Base-by-base conservation (phyloP, 257 asterid genomes). In the Mentha longifolia region DNA sequence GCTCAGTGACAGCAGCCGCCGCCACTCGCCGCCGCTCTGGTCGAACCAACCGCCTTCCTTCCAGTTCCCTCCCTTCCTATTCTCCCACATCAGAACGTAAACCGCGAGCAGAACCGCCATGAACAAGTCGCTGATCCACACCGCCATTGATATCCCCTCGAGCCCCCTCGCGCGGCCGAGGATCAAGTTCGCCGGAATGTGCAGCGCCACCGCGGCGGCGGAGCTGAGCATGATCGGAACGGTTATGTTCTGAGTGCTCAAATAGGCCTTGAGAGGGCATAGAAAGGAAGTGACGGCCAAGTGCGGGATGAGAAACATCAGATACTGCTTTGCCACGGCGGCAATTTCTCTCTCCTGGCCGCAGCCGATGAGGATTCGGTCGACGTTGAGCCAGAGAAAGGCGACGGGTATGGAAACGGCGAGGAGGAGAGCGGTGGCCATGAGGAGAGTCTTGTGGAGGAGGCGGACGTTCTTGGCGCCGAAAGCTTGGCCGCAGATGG, bases 401-500 rank as follows among this genome's bases (percentile, higher is more conserved):
- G 92, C 80, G 16, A 94, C 65, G 0, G 99, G 96, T 33, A 88
- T 0, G 2, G 97, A 80, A 1, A 73, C 73, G 0, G 70, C 25
- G 1, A 91, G 77, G 7, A 89, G 83, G 17, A 91, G 67, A 37
- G 47, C 64, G 17, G 78, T 75, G 3, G 90, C 72, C 96, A 89
- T 91, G 76, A 83, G 39, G 30, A 94, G 92, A 11, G 95, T 89
- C 70, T 84, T 88, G 60, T 91, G 97, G 31, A 91, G 93, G 71
- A 94, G 91, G 84, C 81, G 87, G 31, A 79, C 82, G 57, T 94
- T 91, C 71, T 79, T 85, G 63, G 96, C 96, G 1, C 99, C 99
- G 39, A 77, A 88, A 1, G 97, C 99, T 55, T 91, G 99, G 49
- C 99, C 97, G 71, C 97, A 89, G n/a, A 94, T 85, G 5, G 97